Base-by-base conservation (phyloP, 345 rosid genomes). In the Odontarrhena argentea region DNA sequence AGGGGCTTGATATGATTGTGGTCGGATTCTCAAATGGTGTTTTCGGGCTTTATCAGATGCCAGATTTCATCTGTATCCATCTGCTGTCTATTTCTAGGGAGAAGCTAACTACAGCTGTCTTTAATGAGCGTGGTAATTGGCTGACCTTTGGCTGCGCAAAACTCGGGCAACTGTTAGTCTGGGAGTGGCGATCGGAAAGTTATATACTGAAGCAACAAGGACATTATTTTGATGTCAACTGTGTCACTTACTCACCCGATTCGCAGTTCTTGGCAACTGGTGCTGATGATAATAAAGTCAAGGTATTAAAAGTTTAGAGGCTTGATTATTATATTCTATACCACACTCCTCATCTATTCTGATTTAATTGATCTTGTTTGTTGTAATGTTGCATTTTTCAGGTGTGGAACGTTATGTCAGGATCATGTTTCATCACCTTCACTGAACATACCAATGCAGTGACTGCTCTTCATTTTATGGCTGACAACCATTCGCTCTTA, bases 151-250 rank as follows among this genome's bases (percentile, higher is more conserved):
- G 99, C 26, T 88, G 97, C 68, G 93, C 99, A 9, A 88, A 85
- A 77, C 82, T 91, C 7, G 96, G 99, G 68, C 99, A 94, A 73
- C 76, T 91, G 75, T 91, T 91, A 43, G 96, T 94, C 34, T 94
- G 99, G 99, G 99, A 94, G 57, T 94, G 99, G 97, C 80, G 86
- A 57, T 85, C 96, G 0, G 99, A 94, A 70, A 94, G 91, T 81
- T 91, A 91, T 77, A 79, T 94, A 80, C 63, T 91, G 80, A 94
- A 91, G 86, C 99, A 94, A 66, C 97, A 94, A 75, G 99, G 99
- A n/a, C 99, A 94, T 72, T 94, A 84, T 73, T 91, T 91, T 73
- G 99, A 90, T 72, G 91, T 90, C 47, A 86, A 88, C 76, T 88
- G 92, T 77, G 75, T 93, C 44, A 87, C 92, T 35, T 93, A 88